Conservation (phyloP, 2,329 filamentous ascomycete genomes). For the Chalara sp. region DNA sequence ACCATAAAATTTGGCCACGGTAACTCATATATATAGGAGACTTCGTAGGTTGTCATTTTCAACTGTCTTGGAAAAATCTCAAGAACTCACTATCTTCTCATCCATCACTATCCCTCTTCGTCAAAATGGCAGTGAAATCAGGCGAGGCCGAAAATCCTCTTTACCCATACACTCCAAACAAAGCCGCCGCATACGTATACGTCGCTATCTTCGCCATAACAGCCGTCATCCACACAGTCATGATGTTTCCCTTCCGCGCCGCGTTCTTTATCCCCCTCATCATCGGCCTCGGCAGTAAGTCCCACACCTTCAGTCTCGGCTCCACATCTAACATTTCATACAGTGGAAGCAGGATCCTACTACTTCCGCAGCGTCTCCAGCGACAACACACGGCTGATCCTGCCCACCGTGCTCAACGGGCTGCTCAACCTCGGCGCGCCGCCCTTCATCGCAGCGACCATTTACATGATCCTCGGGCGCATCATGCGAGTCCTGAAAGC, state of each 20-base stretch:
- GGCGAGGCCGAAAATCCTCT: background rate
- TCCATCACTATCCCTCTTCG: too few relatives aligned
- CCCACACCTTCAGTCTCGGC: background rate
- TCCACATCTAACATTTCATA: background rate
- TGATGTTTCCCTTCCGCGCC: constrained; percentile 11
- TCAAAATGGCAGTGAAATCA: background rate
- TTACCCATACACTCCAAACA: constrained; percentile 9
- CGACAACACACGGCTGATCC: background rate
- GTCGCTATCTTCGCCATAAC: constrained; percentile 10
- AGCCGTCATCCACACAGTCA: constrained; percentile 9
- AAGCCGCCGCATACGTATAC: constrained; percentile 11
- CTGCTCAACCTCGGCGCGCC: constrained; percentile 36
- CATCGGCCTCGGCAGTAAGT: constrained; percentile 12
- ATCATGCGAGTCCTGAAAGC: constrained; percentile 32
- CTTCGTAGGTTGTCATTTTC: too few relatives aligned
- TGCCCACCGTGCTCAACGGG: constrained; percentile 33
- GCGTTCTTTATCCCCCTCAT: constrained; percentile 13
- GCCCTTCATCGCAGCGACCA: constrained; percentile 35
- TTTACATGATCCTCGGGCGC: constrained; percentile 40
- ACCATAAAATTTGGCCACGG: too few relatives aligned
- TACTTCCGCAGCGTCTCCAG: constrained; percentile 5
- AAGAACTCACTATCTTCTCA: too few relatives aligned
- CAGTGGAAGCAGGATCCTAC: constrained; percentile 12
- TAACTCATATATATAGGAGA: too few relatives aligned
- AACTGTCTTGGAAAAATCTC: too few relatives aligned